phyloP scores from a whole-genome alignment of 1,284 basidiomycete species.

The Naganishia sp. region DNA sequence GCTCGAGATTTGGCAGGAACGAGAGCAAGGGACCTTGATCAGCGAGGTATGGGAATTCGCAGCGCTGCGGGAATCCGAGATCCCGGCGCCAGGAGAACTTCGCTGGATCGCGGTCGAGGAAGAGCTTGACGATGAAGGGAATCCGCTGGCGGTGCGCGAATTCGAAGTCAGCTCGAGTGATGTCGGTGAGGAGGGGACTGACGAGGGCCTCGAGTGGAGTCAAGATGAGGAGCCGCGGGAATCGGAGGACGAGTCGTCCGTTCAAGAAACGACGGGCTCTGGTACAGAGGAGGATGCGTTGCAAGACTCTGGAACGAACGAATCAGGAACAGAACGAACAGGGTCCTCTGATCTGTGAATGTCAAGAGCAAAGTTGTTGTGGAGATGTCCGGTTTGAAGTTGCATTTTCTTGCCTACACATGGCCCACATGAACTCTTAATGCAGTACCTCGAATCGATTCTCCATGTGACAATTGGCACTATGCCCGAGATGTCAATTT shows the following conservation, averaged over 20 bases:
- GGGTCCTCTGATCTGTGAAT: too few relatives aligned
- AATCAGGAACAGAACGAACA: too few relatives aligned
- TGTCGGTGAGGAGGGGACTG: background rate
- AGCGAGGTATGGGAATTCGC: slow-evolving; percentile 15
- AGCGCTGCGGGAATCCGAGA: background rate
- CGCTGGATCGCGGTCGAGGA: slow-evolving; percentile 17
- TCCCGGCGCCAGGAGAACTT: slow-evolving; percentile 2
- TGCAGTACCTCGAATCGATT: too few relatives aligned
- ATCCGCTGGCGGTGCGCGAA: slow-evolving; percentile 1
- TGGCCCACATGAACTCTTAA: too few relatives aligned
- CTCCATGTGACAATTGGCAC: too few relatives aligned
- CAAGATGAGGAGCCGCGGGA: background rate
- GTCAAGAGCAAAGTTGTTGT: too few relatives aligned
- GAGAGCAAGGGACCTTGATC: slow-evolving; percentile 4
- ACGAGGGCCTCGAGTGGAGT: background rate
- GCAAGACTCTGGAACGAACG: too few relatives aligned
- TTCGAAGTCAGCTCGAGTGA: slow-evolving; percentile 2
- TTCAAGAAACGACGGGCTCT: background rate
- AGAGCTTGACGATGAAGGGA: slow-evolving; percentile 3
- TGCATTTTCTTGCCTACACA: too few relatives aligned
- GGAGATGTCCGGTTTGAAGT: too few relatives aligned
- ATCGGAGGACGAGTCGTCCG: background rate
- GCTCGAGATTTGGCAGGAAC: slow-evolving; percentile 6
- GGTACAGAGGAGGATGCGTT: background rate
- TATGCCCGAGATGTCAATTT: too few relatives aligned